A percentile compares a stretch with the other conserved stretches of the same genome.
Conservation (phyloP, 306 rosid genomes). For the Dicorynia guianensis region DNA sequence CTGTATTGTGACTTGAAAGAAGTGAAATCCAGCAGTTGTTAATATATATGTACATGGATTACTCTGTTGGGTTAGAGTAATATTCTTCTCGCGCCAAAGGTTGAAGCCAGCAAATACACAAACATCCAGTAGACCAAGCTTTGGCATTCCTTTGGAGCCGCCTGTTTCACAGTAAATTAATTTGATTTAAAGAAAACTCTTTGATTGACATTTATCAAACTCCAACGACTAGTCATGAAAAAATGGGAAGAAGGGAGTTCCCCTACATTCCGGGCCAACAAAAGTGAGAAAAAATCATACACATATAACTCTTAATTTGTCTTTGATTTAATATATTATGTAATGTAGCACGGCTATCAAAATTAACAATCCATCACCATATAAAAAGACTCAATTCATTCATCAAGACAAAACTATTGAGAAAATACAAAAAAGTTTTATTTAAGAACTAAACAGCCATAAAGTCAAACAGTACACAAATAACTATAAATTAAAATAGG, state of each 20-base stretch:
- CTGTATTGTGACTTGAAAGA: conserved; percentile 45
- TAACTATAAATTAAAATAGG: too few relatives aligned
- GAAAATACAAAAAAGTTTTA: too few relatives aligned
- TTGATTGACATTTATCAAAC: conserved; percentile 33
- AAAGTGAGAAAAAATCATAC: too few relatives aligned
- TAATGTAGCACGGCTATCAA: too few relatives aligned
- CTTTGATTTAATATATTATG: too few relatives aligned
- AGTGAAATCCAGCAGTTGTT: conserved; percentile 37
- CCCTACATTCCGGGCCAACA: too few relatives aligned
- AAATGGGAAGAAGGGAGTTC: not conserved
- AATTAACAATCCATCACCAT: too few relatives aligned
- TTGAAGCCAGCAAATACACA: conserved; percentile 65
- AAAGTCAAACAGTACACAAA: too few relatives aligned
- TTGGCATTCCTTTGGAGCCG: conserved; percentile 53
- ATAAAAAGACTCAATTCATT: too few relatives aligned
- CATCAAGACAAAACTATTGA: too few relatives aligned
- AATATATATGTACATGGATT: conserved; percentile 52
- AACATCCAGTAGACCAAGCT: conserved; percentile 59
- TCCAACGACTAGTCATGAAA: not conserved
- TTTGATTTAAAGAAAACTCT: conserved; percentile 47
- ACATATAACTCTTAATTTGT: too few relatives aligned
- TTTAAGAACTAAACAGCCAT: too few relatives aligned
- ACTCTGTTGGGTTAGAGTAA: conserved; percentile 42
- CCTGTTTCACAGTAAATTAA: conserved; percentile 64
- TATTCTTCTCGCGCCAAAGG: conserved; percentile 62